Evolutionary conservation across 371 early-diverging fungal genomes (phyloP).

Genomic region (Rhizopus arrhizus): DNA sequence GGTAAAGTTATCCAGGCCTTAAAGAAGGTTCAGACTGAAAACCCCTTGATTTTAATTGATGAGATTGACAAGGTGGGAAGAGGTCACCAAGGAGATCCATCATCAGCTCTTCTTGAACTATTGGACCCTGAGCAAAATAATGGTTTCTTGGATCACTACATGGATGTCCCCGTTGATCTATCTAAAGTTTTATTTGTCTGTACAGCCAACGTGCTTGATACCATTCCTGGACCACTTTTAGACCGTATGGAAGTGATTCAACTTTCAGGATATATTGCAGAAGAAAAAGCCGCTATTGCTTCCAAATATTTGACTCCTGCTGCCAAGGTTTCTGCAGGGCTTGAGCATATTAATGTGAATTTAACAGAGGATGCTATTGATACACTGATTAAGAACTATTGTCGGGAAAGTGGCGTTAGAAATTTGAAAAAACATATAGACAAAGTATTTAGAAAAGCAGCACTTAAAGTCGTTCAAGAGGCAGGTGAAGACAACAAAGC

Average conservation of each 20-base stretch:
- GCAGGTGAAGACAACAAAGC: slow-evolving; percentile 48
- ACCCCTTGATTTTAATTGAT: slow-evolving; percentile 95
- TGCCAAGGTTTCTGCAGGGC: slow-evolving; percentile 79
- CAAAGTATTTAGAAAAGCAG: slow-evolving; percentile 95
- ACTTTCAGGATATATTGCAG: slow-evolving; percentile 93
- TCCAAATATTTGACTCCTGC: slow-evolving; percentile 84
- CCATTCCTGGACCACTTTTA: slow-evolving; percentile 93
- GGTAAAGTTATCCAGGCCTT: slow-evolving; percentile 97
- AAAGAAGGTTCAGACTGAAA: slow-evolving; percentile 96
- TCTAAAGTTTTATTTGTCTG: slow-evolving; percentile 98
- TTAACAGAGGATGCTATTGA: slow-evolving; percentile 81
- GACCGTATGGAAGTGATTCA: slow-evolving; percentile 98
- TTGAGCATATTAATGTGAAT: slow-evolving; percentile 73
- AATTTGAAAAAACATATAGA: slow-evolving; percentile 97
- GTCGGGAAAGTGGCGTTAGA: slow-evolving; percentile 96
- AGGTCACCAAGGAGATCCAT: slow-evolving; percentile 96
- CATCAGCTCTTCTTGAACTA: slow-evolving; percentile 93
- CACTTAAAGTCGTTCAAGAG: slow-evolving; percentile 80
- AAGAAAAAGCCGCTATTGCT: slow-evolving; percentile 97
- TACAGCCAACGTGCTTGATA: slow-evolving; percentile 95
- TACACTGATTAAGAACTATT: slow-evolving; percentile 83
- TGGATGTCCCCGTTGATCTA: slow-evolving; percentile 96
- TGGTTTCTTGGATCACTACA: slow-evolving; percentile 96
- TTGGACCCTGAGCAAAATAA: slow-evolving; percentile 97
- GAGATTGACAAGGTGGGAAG: slow-evolving; percentile 98